Evolutionary conservation across 257 asterid species (phyloP).

Genomic region (Plantago elongata): DNA sequence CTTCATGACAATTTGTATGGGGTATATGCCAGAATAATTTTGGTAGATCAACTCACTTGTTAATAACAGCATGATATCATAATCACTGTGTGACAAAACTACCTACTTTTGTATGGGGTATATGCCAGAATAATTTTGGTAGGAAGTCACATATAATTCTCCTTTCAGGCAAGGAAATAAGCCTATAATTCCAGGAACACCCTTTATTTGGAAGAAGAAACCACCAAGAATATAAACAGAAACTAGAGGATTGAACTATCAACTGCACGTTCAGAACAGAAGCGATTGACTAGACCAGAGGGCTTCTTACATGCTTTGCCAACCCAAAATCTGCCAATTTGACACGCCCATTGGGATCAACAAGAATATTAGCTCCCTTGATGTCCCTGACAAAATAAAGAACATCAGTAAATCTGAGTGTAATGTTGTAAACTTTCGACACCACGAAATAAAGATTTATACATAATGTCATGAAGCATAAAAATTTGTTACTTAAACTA

Average conservation of each 20-base stretch:
- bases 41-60: not conserved
- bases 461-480: slow-evolving; percentile 7
- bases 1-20: too few relatives aligned
- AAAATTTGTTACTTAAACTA: slow-evolving; percentile 6
- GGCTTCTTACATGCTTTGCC: slow-evolving; percentile 55
- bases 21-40: too few relatives aligned
- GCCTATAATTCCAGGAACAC: not conserved
- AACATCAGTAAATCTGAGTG: not conserved
- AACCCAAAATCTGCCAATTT: slow-evolving; percentile 76
- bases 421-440: slow-evolving; percentile 6
- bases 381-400: slow-evolving; percentile 48
- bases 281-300: slow-evolving; percentile 13
- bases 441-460: slow-evolving; percentile 2
- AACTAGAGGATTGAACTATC: not conserved
- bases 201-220: slow-evolving; percentile 9
- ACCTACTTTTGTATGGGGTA: too few relatives aligned
- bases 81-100: too few relatives aligned
- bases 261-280: slow-evolving; percentile 6
- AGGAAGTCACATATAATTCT: too few relatives aligned
- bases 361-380: slow-evolving; percentile 70
- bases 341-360: slow-evolving; percentile 60
- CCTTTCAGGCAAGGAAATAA: too few relatives aligned
- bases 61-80: too few relatives aligned
- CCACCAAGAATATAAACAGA: not conserved
- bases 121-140: too few relatives aligned